Evolutionary conservation across 768 basidiomycete genomes (phyloP), one percentile per base, ranked within the genome.

Genomic region (Psilocybe cyanescens): DNA sequence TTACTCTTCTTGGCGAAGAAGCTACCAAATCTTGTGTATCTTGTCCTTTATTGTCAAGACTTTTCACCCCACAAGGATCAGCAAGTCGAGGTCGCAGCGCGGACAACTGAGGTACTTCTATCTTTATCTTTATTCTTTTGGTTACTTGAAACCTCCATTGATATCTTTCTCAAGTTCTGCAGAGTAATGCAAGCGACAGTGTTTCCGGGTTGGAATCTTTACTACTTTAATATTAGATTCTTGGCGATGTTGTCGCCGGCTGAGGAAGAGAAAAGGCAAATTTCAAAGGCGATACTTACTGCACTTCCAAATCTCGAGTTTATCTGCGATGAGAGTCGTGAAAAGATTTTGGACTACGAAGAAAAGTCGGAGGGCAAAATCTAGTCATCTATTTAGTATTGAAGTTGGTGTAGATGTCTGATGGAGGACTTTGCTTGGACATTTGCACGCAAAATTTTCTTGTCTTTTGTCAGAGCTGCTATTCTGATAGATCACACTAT

Each of bases 1-100:
- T 11, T 60, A 4, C 59, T 31, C 17, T 52, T 60, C 19, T 55
- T 60, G 8, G 59, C 59, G 16, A 30, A 55, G 35, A 54, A 60
- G 8, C 31, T 60, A 3, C 44, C 59, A 17, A n/a, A 47, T 30
- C 53, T 60, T 9, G 44, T 29, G 11, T 11, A 24, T 8, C 53
- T 55, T 3, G 30, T 9, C 5, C n/a, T 60, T 3, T 30, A 17
- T 8, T 29, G 44, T 8, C 19, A 24, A 29, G 4, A 54, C 16
- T 24, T 24, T 17, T 37, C 35, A 11, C 46, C 59, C 7, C 14
- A 14, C 9, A 50, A 55, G 24, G 53, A 50, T 17, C 11, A 35
- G 9, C 33, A 35, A 14, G 7, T 41, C 39, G 8, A 4, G 31
- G 19, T 33, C 33, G 8, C 11, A 48, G 3, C 14, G 14, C 52